These are phyloP conservation scores for Candida sphagnicola DNA, from an alignment of 805 yeast species.

Conservation along the genomic window DNA sequence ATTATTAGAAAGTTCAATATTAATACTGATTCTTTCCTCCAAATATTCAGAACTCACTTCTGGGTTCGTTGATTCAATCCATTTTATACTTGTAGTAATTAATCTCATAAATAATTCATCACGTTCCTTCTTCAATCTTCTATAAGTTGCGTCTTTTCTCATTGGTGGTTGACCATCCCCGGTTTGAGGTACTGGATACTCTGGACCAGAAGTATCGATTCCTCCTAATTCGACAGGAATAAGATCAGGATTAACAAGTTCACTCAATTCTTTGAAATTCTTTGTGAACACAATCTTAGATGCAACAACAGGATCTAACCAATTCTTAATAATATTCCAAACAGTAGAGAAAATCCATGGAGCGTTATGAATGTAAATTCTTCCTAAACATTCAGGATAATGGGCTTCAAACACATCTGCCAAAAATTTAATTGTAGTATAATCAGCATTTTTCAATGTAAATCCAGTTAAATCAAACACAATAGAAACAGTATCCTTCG, in stretches of 20 bases:
- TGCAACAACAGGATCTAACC: conserved; percentile 97
- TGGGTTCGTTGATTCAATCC: conserved; percentile 67
- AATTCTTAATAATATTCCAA: conserved; percentile 87
- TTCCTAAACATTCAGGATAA: conserved; percentile 91
- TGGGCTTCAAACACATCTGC: conserved; percentile 91
- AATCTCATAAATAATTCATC: conserved; percentile 49
- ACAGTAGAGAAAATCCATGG: conserved; percentile 96
- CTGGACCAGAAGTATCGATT: conserved; percentile 50
- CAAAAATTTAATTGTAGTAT: conserved; percentile 83
- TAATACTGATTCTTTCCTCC: conserved; percentile 51
- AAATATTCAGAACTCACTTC: conserved; percentile 46
- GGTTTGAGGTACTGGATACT: conserved; percentile 69
- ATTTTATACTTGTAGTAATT: conserved; percentile 62
- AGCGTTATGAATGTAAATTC: conserved; percentile 82
- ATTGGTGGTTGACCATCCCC: conserved; percentile 18
- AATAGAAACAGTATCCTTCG: conserved; percentile 61
- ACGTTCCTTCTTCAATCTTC: conserved; percentile 48
- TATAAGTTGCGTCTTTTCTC: conserved; percentile 38
- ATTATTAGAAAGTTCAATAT: conserved; percentile 53
- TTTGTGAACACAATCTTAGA: conserved; percentile 84
- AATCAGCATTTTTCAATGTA: conserved; percentile 89
- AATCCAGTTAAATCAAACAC: conserved; percentile 86
- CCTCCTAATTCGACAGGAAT: conserved; percentile 81
- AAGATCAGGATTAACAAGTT: conserved; percentile 54
- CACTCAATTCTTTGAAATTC: conserved; percentile 57